Base-by-base conservation (phyloP, 306 rosid species). In the Acmispon strigosus region DNA sequence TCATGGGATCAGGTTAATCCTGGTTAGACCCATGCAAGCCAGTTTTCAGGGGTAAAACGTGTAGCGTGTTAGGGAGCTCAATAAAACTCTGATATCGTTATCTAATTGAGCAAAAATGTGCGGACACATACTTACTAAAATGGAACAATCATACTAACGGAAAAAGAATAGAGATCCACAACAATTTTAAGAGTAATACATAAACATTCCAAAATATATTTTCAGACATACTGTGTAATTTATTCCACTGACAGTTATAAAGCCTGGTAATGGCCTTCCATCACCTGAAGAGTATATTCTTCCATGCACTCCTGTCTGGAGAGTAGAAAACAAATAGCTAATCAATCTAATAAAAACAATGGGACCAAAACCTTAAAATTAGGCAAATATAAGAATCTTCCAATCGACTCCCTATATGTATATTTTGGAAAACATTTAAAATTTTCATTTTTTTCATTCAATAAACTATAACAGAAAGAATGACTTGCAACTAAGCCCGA, bases 231-330 rank as follows among this genome's bases (percentile, higher is more conserved):
- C 98, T 17, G 83, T 79, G 74, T 87, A 85, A 65, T 94, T 89
- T 82, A 90, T 89, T 77, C 96, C 97, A 16, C 64, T 43, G 62
- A 94, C 76, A 12, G 83, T 64, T 72, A 94, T 80, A 76, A 53
- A 83, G 37, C 86, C 95, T 4, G 85, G 95, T 53, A 90, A 63
- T 10, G 98, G 95, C 74, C 85, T 87, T 74, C 98, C 97, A 61
- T 72, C 78, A 47, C 80, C 87, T 34, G 97, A 86, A 78, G 97
- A 89, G 80, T 83, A 87, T 50, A 94, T 82, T 67, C 95, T 86
- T 77, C 98, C 96, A 71, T 89, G 97, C 74, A 94, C 87, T 77
- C 97, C 97, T 34, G 87, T 83, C 98, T 94, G 59, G 18, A 76
- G 63, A 80, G 62, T 49, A 60, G 10, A 73, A 78, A 76, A 57